Conservation (phyloP, 2,329 filamentous ascomycete genomes). For the Rutstroemia sp. region DNA sequence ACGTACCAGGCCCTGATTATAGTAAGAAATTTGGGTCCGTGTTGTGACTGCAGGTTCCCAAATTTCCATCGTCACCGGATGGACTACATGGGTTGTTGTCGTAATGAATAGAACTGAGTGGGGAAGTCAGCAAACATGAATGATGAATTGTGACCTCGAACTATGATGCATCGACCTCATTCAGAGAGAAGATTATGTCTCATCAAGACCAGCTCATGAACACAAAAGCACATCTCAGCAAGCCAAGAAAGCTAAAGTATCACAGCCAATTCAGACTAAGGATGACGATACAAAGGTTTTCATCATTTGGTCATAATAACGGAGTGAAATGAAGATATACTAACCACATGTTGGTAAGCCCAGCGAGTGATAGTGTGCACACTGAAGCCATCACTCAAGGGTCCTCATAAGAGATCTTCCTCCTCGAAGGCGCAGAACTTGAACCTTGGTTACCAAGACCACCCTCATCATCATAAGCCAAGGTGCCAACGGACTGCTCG, state of each 20-base stretch:
- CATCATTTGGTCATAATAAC: conserved; percentile 55
- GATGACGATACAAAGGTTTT: conserved; percentile 89
- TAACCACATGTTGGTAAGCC: neutral
- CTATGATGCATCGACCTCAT: conserved; percentile 5
- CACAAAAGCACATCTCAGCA: conserved; percentile 25
- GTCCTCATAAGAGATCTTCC: conserved; percentile 40
- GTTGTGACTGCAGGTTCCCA: too few relatives aligned
- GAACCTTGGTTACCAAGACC: conserved; percentile 15
- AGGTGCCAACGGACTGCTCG: conserved; percentile 49
- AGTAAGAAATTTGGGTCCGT: too few relatives aligned
- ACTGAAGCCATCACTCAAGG: conserved; percentile 29
- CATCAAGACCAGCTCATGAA: conserved; percentile 36
- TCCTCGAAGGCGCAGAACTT: conserved; percentile 33
- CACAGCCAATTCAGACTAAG: conserved; percentile 69
- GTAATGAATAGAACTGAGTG: too few relatives aligned
- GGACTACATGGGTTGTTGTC: too few relatives aligned
- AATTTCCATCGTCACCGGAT: too few relatives aligned
- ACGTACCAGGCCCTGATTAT: neutral
- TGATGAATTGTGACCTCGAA: neutral
- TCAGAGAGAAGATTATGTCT: conserved; percentile 49
- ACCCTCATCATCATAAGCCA: conserved; percentile 50
- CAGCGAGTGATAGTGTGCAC: neutral
- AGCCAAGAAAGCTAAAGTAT: conserved; percentile 26
- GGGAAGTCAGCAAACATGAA: neutral
- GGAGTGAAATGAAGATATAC: conserved; percentile 4